Base-by-base conservation (phyloP, 441 rosid species). In the Bruguiera hainesii region DNA sequence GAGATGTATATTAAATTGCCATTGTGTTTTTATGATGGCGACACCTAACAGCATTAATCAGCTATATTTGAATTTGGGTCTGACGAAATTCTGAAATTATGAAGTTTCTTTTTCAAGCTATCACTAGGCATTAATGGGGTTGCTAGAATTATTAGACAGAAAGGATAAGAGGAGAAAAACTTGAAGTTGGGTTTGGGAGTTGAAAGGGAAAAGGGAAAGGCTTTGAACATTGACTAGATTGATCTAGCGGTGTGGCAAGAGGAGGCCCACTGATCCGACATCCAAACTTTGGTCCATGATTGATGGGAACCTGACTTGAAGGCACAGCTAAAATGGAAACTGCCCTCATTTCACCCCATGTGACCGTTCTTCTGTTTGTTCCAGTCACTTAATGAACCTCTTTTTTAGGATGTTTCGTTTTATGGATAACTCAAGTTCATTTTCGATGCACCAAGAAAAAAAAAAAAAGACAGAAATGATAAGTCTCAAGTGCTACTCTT, bases 271-370 rank as follows among this genome's bases (percentile, higher is more conserved):
- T 71, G 68, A 59, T 61, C 73, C 69, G 66, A 71, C 58, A 75
- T 63, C 55, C 11, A 77, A 56, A 62, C 23, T 73, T 71, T 61
- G 80, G 79, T 66, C 67, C 71, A 76, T 73, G 71, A 37, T 37
- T 37, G 39, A 81, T 76, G 77, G 71, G 81, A 73, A 82, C 77
- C 81, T 78, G 79, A 76, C 20, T 77, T 79, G 66, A 83, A 79
- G 82, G 78, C 82, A 78, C 82, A 78, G 77, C 82, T 86, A 72
- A 75, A 71, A 77, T 70, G 75, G 79, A 70, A 80, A 63, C 79
- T 73, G 8, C 62, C 71, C 75, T 70, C 58, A 71, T 65, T 69
- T 72, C 76, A 60, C 70, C 83, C 87, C 90, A 87, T 89, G 95
- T 87, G 90, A 56, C 75, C 73, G 61, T 77, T 78, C 57, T 68